A percentile compares a stretch with the other conserved stretches of the same genome.
Evolutionary conservation across 768 basidiomycete species (phyloP).

Genomic region (Suillus hirtellus): DNA sequence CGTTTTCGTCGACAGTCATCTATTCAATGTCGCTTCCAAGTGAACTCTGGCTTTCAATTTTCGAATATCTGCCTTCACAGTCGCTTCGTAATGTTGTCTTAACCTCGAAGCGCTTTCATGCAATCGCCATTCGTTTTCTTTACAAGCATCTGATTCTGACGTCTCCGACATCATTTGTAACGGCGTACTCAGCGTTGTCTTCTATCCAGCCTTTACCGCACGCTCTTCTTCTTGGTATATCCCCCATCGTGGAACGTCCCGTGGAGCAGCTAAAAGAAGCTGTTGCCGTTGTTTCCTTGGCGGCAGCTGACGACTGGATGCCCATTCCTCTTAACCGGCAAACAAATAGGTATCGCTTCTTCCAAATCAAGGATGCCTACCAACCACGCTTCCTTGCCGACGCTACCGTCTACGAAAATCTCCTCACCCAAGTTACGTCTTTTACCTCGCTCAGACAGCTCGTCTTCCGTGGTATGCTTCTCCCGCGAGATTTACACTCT

Average conservation of each 20-base stretch:
- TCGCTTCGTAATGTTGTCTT: slow-evolving; percentile 35
- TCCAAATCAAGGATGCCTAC: slow-evolving; percentile 17
- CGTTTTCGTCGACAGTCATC: background rate
- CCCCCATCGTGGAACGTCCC: slow-evolving; percentile 20
- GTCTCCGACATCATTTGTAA: slow-evolving; percentile 26
- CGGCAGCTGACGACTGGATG: slow-evolving; percentile 18
- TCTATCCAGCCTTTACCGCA: slow-evolving; percentile 16
- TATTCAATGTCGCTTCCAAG: slow-evolving; percentile 26
- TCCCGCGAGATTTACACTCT: slow-evolving; percentile 37
- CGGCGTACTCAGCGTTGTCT: background rate
- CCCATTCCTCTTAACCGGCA: slow-evolving; percentile 12
- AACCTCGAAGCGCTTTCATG: slow-evolving; percentile 32
- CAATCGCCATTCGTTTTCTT: slow-evolving; percentile 23
- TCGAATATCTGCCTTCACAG: slow-evolving; percentile 31
- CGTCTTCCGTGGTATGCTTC: slow-evolving; percentile 36
- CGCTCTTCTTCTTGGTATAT: slow-evolving; percentile 22
- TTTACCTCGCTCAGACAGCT: slow-evolving; percentile 41
- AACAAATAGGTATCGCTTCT: slow-evolving; percentile 10
- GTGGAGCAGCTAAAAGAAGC: slow-evolving; percentile 32
- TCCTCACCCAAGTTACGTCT: slow-evolving; percentile 20
- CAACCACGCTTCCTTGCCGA: slow-evolving; percentile 29
- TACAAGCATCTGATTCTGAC: slow-evolving; percentile 34
- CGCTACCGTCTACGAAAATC: slow-evolving; percentile 24
- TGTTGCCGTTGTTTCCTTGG: slow-evolving; percentile 20
- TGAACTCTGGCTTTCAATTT: slow-evolving; percentile 41